Evolutionary conservation across 2,329 filamentous ascomycete species (phyloP).

Genomic region (Ophiocordyceps sinensis): DNA sequence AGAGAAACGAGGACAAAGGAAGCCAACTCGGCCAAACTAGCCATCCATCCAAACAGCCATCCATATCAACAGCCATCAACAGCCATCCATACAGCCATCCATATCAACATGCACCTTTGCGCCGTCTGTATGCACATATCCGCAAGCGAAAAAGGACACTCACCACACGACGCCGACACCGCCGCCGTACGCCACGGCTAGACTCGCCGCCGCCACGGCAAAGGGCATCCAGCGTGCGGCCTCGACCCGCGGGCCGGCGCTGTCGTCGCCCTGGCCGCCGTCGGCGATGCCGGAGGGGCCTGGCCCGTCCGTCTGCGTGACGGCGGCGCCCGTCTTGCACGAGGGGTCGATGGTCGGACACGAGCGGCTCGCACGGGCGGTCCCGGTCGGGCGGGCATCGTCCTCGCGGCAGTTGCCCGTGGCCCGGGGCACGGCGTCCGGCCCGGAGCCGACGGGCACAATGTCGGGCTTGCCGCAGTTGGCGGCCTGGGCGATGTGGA

Average conservation of each 20-base stretch:
- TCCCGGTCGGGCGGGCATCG: slow-evolving; percentile 8
- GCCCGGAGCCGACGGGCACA: slow-evolving; percentile 18
- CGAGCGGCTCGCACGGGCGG: too few relatives aligned
- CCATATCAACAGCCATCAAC: too few relatives aligned
- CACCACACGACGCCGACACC: slow-evolving; percentile 2
- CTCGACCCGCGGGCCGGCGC: slow-evolving; percentile 2
- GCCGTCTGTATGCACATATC: neutral
- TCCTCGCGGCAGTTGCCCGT: slow-evolving; percentile 20
- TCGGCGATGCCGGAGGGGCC: neutral
- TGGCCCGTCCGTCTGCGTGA: slow-evolving; percentile 7
- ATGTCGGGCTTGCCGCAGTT: slow-evolving; percentile 24
- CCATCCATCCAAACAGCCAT: too few relatives aligned
- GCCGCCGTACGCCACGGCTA: neutral
- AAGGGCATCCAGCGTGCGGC: neutral
- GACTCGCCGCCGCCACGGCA: neutral
- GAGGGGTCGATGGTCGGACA: slow-evolving; percentile 9
- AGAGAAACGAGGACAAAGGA: too few relatives aligned
- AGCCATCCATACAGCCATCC: too few relatives aligned
- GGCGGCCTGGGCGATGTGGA: slow-evolving; percentile 26
- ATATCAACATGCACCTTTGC: too few relatives aligned
- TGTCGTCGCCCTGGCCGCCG: slow-evolving; percentile 3
- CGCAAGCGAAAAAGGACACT: neutral
- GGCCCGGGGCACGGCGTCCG: slow-evolving; percentile 16
- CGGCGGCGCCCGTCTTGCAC: slow-evolving; percentile 9
- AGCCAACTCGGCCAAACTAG: too few relatives aligned